These are phyloP conservation scores for Prunus salicina DNA, from an alignment of 306 rosid genomes.

Conservation along the genomic window DNA sequence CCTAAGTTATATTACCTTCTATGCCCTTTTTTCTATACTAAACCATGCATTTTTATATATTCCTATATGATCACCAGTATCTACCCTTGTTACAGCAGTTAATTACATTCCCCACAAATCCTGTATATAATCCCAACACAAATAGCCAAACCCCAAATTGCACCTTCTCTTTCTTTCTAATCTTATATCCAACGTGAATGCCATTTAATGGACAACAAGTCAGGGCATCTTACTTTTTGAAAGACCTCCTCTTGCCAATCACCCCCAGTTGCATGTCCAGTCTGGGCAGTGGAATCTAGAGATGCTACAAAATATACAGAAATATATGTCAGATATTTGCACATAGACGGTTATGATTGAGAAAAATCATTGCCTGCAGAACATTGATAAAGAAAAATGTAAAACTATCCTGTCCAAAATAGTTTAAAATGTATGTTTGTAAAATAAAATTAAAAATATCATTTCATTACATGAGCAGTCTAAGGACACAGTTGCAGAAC, in stretches of 20 bases:
- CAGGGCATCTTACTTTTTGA: slow-evolving; percentile 51
- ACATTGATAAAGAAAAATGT: not conserved
- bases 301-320: slow-evolving; percentile 45
- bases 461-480: not conserved
- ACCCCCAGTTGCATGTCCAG: slow-evolving; percentile 53
- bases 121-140: not conserved
- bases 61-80: not conserved
- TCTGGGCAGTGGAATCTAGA: slow-evolving; percentile 59
- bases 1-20: not conserved
- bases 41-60: not conserved
- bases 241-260: slow-evolving; percentile 73
- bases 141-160: not conserved
- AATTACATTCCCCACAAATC: too few species aligned
- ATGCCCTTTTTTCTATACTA: not conserved
- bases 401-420: not conserved
- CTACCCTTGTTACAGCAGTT: not conserved
- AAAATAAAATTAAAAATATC: not conserved
- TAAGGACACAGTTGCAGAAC: not conserved
- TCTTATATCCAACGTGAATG: not conserved
- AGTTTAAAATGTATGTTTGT: not conserved
- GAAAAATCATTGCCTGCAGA: not conserved
- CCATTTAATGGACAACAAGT: not conserved
- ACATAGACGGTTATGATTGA: not conserved
- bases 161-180: not conserved
- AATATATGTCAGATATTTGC: not conserved